Percentiles rank a stretch among this genome's conserved stretches.
These are phyloP conservation scores for Ascochyta rabiei DNA, from an alignment of 2,329 filamentous ascomycete species.

Conservation along the genomic window DNA sequence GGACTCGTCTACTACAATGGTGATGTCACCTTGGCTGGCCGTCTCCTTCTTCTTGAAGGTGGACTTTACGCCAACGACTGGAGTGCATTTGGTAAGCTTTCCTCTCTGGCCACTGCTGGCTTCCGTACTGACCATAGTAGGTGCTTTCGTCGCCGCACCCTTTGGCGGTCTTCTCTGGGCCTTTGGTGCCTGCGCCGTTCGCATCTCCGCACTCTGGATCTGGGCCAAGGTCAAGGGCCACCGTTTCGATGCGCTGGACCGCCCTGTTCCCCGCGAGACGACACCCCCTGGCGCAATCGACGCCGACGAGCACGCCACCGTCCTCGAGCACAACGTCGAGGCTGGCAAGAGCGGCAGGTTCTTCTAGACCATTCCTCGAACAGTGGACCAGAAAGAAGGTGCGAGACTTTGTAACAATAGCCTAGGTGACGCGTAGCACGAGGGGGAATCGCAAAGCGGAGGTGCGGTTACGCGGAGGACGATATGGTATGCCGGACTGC, in stretches of 20 bases:
- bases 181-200: conserved; percentile 64
- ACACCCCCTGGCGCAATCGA: conserved; percentile 23
- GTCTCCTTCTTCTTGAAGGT: conserved; percentile 73
- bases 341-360: conserved; percentile 38
- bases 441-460: too few relatives aligned
- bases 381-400: neutral
- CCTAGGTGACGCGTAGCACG: neutral
- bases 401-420: neutral
- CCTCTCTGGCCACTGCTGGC: neutral
- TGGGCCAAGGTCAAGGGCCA: conserved; percentile 63
- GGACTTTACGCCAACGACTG: conserved; percentile 80
- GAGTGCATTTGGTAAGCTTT: conserved; percentile 71
- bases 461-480: neutral
- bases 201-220: conserved; percentile 65
- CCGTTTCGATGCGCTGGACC: conserved; percentile 71
- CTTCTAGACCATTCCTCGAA: conserved; percentile 27
- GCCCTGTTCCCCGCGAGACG: conserved; percentile 30
- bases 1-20: conserved; percentile 79
- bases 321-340: conserved; percentile 33
- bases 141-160: conserved; percentile 79
- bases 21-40: conserved; percentile 65
- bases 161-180: conserved; percentile 77
- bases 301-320: conserved; percentile 33
- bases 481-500: neutral
- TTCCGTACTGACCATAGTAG: conserved; percentile 32